Conservation (phyloP, 2,329 filamentous ascomycete genomes). For the Cyclaneusma minus region DNA sequence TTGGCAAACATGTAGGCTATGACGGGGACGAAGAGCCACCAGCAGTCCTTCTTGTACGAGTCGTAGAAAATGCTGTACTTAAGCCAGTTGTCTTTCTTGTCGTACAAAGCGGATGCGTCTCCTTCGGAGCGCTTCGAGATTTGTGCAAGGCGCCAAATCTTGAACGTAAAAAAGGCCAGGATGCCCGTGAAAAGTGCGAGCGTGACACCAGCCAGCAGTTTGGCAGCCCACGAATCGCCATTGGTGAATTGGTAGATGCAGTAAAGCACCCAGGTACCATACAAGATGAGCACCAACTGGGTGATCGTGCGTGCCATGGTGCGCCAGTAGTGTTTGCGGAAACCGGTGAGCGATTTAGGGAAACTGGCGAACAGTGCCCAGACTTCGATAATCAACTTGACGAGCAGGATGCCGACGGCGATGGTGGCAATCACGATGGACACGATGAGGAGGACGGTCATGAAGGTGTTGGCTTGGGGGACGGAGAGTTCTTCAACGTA, state of each 20-base stretch:
- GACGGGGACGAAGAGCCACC: constrained; percentile 88
- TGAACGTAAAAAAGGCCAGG: constrained; percentile 69
- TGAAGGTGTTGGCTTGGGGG: constrained; percentile 82
- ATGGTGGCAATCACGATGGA: constrained; percentile 76
- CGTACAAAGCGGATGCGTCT: constrained; percentile 58
- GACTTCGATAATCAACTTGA: constrained; percentile 80
- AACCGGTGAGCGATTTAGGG: constrained; percentile 62
- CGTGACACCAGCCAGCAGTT: constrained; percentile 67
- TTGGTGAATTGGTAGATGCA: constrained; percentile 91
- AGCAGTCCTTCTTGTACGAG: constrained; percentile 83
- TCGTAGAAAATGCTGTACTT: constrained; percentile 98
- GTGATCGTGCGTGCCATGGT: constrained; percentile 80
- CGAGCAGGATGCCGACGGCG: constrained; percentile 69
- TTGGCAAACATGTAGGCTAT: constrained; percentile 87
- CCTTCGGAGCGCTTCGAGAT: constrained; percentile 64
- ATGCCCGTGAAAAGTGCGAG: constrained; percentile 66
- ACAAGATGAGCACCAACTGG: constrained; percentile 77
- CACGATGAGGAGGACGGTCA: constrained; percentile 83
- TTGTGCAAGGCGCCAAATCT: constrained; percentile 63
- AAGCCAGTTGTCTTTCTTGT: constrained; percentile 80
- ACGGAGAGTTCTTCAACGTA: constrained; percentile 76
- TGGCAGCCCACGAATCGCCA: constrained; percentile 89
- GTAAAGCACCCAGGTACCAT: constrained; percentile 90
- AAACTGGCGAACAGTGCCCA: constrained; percentile 87
- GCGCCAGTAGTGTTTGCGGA: constrained; percentile 95